A percentile compares a stretch with the other conserved stretches of the same genome.
Evolutionary conservation across 495 filamentous ascomycete species (phyloP).

Genomic region (Collariella sp.): DNA sequence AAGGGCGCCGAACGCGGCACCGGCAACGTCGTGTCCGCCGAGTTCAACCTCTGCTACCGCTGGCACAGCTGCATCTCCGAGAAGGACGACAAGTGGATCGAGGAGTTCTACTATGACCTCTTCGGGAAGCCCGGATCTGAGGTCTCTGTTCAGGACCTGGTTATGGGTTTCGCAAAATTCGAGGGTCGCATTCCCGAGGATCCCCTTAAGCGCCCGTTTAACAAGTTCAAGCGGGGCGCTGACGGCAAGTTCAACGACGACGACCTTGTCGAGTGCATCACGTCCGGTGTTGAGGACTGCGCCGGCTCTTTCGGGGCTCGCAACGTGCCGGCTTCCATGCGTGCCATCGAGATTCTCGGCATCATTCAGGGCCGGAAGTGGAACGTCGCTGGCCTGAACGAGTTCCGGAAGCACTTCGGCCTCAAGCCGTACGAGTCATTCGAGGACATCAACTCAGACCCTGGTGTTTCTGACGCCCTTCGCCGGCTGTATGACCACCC

Average conservation of each 20-base stretch:
- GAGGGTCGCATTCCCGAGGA: slow-evolving; percentile 50
- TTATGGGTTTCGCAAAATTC: slow-evolving; percentile 52
- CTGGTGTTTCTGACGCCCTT: slow-evolving; percentile 61
- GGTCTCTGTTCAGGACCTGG: slow-evolving; percentile 48
- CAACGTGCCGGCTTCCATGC: slow-evolving; percentile 65
- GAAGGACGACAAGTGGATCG: slow-evolving; percentile 67
- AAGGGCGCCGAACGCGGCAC: slow-evolving; percentile 45
- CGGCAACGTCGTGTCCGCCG: slow-evolving; percentile 70
- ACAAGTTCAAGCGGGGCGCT: slow-evolving; percentile 47
- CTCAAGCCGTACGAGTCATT: slow-evolving; percentile 68
- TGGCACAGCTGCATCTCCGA: slow-evolving; percentile 74
- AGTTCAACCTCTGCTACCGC: slow-evolving; percentile 61
- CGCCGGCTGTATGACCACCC: slow-evolving; percentile 70
- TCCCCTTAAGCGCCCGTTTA: slow-evolving; percentile 56
- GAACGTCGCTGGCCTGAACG: slow-evolving; percentile 78
- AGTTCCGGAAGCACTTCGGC: slow-evolving; percentile 76
- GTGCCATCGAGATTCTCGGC: slow-evolving; percentile 71
- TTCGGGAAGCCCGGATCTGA: slow-evolving; percentile 51
- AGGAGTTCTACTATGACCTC: slow-evolving; percentile 53
- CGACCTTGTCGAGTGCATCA: slow-evolving; percentile 59
- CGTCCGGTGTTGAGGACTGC: slow-evolving; percentile 54
- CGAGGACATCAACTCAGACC: slow-evolving; percentile 76
- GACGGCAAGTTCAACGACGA: slow-evolving; percentile 59
- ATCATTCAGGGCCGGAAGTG: slow-evolving; percentile 77
- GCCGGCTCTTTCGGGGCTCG: slow-evolving; percentile 61